Evolutionary conservation across 345 rosid species (phyloP), one percentile per base, ranked within the genome.

Genomic region (Aethionema arabicum): DNA sequence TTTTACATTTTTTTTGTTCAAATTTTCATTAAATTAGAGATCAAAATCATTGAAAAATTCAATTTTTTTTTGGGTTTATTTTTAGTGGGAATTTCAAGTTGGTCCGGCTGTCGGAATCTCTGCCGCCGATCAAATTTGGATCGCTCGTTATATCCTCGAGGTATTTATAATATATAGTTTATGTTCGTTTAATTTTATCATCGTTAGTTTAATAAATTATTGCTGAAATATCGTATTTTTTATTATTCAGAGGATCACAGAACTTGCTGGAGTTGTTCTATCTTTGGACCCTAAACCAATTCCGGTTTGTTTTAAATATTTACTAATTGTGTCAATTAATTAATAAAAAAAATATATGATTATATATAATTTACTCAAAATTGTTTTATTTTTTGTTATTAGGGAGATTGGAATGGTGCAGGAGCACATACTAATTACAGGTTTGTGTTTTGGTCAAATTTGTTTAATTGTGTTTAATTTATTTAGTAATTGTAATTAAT

Each of bases 391-490:
- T n/a, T 11, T 11, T 9, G 1, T 12, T 31, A 2, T 8, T 52
- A 82, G 90, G 97, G 97, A 36, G 93, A 90, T 30, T 90, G 97
- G 97, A 90, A 90, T 49, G 95, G 97, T 6, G 97, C 97, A 10
- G 95, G 95, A n/a, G 93, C 97, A 35, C 97, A 90, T 79, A 83
- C 93, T 1, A 90, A 87, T 15, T 90, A 85, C 79, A 84, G 96
- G 96, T 70, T 13, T 16, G 14, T 54, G 29, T 11, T 2, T 37
- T 52, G 37, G 16, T 1, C 6, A 58, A 32, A 37, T 31, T 15
- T 50, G 11, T 45, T 21, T 1, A 11, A 0, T 11, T 61, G 70
- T 59, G 32, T 11, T 72, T 7, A 16, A 30, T n/a, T 13, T 16
- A 10, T 9, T 30, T 14, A 32, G 5, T 38, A 16, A 4, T 32